phyloP scores from a whole-genome alignment of 106 monocot species.

The Phalaenopsis equestris region DNA sequence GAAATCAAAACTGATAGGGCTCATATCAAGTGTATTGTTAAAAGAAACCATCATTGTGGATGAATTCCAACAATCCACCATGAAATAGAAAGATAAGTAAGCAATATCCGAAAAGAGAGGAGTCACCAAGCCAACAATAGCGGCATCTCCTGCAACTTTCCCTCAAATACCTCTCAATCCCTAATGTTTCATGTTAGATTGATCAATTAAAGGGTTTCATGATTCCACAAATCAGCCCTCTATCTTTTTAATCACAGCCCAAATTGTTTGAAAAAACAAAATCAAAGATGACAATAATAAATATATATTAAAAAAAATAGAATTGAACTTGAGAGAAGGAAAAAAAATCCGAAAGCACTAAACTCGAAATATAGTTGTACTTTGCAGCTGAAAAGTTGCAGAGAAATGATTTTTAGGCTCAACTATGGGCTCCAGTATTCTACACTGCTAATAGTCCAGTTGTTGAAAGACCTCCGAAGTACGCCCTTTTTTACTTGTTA shows the following conservation, averaged over 20 bases:
- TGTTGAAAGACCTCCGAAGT: too few species aligned
- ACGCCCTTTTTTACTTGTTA: too few species aligned
- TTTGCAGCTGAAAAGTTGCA: background rate
- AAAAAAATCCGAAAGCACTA: background rate
- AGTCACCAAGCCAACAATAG: background rate
- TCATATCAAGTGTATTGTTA: constrained; percentile 5
- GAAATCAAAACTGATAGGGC: background rate
- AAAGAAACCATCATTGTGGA: constrained; percentile 5
- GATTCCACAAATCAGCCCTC: constrained; percentile 1
- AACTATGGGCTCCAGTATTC: too few species aligned
- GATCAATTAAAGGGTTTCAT: background rate
- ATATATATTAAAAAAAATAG: background rate
- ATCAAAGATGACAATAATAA: background rate
- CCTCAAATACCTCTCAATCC: background rate
- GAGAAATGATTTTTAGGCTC: background rate
- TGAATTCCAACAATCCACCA: background rate
- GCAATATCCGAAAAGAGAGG: background rate
- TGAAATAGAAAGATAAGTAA: background rate
- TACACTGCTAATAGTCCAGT: too few species aligned
- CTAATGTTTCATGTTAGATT: background rate
- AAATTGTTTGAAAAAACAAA: background rate
- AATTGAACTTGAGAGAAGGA: background rate
- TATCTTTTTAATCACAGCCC: constrained; percentile 6
- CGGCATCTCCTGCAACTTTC: background rate
- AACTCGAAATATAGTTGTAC: background rate